Conservation (phyloP, 768 basidiomycete genomes). For the Lentinula detonsa region DNA sequence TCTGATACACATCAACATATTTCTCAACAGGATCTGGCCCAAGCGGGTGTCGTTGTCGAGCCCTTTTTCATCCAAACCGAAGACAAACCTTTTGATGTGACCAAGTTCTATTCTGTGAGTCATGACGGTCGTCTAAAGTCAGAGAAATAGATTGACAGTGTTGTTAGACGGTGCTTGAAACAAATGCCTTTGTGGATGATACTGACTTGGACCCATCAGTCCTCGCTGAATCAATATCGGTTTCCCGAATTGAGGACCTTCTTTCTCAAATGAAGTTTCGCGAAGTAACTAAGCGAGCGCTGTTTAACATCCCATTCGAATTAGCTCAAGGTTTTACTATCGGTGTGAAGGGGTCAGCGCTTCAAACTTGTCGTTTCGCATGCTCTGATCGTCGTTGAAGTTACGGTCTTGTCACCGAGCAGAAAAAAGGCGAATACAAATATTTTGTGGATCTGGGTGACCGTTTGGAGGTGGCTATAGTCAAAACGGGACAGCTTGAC, state of each 20-base stretch:
- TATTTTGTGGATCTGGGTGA: conserved; percentile 80
- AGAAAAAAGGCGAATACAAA: conserved; percentile 76
- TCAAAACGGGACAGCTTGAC: conserved; percentile 70
- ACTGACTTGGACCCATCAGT: conserved; percentile 32
- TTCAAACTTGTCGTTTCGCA: not conserved
- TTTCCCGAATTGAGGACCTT: conserved; percentile 72
- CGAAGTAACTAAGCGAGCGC: conserved; percentile 77
- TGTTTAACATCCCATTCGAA: conserved; percentile 77
- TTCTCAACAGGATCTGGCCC: conserved; percentile 64
- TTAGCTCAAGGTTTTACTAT: conserved; percentile 71
- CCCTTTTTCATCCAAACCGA: conserved; percentile 83
- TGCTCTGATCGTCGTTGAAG: conserved; percentile 31
- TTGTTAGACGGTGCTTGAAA: conserved; percentile 53
- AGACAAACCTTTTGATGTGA: conserved; percentile 61
- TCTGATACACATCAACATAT: not conserved
- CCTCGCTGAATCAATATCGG: conserved; percentile 67
- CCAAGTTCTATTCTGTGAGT: conserved; percentile 76
- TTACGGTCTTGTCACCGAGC: conserved; percentile 84
- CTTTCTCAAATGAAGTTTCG: conserved; percentile 76
- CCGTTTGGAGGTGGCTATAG: conserved; percentile 68
- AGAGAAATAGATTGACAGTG: not conserved
- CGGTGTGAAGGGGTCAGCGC: conserved; percentile 72
- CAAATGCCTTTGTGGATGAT: conserved; percentile 43
- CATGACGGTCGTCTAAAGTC: not conserved
- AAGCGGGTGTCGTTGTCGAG: conserved; percentile 73